Percentiles rank a stretch among this genome's conserved stretches.
Evolutionary conservation across 192 early-diverging fungal species (phyloP).

Genomic region (Coemansia sp.): DNA sequence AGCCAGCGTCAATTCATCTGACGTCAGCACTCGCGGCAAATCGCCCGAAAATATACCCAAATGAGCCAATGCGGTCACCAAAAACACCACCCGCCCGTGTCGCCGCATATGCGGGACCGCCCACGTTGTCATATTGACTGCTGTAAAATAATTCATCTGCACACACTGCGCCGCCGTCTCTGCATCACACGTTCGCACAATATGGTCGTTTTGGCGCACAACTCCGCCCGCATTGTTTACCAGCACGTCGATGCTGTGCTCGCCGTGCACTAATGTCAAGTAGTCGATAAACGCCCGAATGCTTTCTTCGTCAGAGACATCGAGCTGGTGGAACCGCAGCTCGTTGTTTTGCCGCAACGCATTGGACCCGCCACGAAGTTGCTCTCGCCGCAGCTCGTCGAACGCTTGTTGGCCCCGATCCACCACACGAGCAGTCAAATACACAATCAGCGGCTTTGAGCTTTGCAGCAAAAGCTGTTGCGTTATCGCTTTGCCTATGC

Average conservation of each 20-base stretch:
- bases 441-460: constrained; percentile 37
- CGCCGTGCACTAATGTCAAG: constrained; percentile 44
- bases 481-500: constrained; percentile 50
- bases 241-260: constrained; percentile 43
- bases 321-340: constrained; percentile 53
- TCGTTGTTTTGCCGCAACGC: constrained; percentile 21
- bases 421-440: constrained; percentile 45
- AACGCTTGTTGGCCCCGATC: constrained; percentile 44
- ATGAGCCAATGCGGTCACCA: constrained; percentile 50
- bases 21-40: constrained; percentile 41
- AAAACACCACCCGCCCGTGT: constrained; percentile 34
- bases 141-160: constrained; percentile 47
- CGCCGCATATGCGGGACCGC: constrained; percentile 40
- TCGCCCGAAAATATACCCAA: constrained; percentile 54
- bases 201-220: neutral
- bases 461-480: constrained; percentile 35
- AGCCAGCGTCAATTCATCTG: constrained; percentile 30
- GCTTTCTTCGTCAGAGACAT: constrained; percentile 30
- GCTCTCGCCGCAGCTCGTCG: constrained; percentile 43
- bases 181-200: constrained; percentile 31
- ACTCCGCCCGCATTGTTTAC: constrained; percentile 54
- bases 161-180: constrained; percentile 32
- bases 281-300: constrained; percentile 41
- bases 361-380: constrained; percentile 8
- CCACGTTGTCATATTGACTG: constrained; percentile 33